Conservation (phyloP, 2,329 filamentous ascomycete genomes). For the Aplosporella prunicola region DNA sequence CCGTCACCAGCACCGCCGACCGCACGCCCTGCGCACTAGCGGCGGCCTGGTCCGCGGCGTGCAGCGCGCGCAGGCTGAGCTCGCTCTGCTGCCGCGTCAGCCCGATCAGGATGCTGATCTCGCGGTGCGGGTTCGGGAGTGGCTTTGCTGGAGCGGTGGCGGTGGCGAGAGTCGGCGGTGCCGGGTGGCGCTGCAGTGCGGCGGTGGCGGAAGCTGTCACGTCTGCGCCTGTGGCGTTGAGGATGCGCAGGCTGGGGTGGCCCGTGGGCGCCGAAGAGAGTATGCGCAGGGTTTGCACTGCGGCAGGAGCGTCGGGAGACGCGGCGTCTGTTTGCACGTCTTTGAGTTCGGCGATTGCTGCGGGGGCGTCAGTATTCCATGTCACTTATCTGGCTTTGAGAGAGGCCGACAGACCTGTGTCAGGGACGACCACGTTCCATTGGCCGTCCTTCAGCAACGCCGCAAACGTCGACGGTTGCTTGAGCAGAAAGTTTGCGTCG, state of each 20-base stretch:
- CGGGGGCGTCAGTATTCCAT: too few species aligned
- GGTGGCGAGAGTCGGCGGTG: neutral
- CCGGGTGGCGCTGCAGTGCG: neutral
- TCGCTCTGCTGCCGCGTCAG: neutral
- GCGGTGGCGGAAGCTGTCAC: neutral
- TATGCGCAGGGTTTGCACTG: too few species aligned
- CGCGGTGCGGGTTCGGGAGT: neutral
- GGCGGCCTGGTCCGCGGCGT: too few species aligned
- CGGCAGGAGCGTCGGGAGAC: too few species aligned
- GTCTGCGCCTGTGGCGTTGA: neutral
- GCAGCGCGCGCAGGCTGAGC: too few species aligned
- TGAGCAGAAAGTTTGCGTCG: neutral
- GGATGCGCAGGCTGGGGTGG: neutral
- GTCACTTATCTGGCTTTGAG: neutral
- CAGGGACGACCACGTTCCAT: neutral
- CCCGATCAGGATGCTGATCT: neutral
- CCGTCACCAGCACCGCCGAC: neutral
- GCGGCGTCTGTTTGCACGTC: too few species aligned
- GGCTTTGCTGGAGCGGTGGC: neutral
- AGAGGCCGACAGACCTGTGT: neutral
- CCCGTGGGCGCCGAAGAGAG: too few species aligned
- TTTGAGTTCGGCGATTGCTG: neutral
- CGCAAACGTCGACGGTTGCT: neutral
- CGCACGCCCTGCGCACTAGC: too few species aligned
- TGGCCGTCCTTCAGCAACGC: neutral